Base-by-base conservation (phyloP, 192 early-diverging fungal genomes). In the Podila epicladia region DNA sequence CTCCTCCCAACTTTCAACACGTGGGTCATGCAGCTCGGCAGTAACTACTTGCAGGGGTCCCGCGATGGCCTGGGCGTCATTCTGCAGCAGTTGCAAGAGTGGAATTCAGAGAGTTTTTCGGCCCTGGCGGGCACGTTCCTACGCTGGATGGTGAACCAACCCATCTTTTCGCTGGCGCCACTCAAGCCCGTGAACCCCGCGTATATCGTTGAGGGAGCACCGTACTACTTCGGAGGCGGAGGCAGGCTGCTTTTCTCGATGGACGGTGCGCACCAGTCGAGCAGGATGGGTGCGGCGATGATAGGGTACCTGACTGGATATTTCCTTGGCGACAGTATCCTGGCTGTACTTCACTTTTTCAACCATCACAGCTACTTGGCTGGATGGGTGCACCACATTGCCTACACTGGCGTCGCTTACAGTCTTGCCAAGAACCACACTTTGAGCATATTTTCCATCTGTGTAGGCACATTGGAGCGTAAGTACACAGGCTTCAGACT, bases 151-250 rank as follows among this genome's bases (percentile, higher is more conserved):
- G 62, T 79, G 20, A 22, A 45, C 0, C 57, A 72, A 15, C 75
- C 75, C 9, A 33, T 79, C 33, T 79, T 72, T n/a, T 79, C 75
- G 3, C 61, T 79, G 7, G 50, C 69, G 3, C 75, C 75, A 20
- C 70, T 79, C 32, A 57, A 62, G 11, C 69, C 69, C 2, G n/a
- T 68, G 2, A 22, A 55, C 26, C 59, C 59, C 1, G 38, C 45
- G 12, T 15, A 62, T 11, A 58, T 58, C 22, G 58, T 64, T 0
- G 37, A 31, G 20, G 49, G 32, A 41, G 64, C 69, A 12, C 69
- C 75, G 9, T 72, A 72, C 33, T 79, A 67, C 33, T 37, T 79
- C 20, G 75, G 75, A 20, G 75, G 75, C 5, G 75, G 75, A 49
- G 75, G 75, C 29, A 48, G 75, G 11, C 41, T 79, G 1, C 31